Evolutionary conservation across 345 rosid species (phyloP), one percentile per base, ranked within the genome.

Genomic region (Bruguiera parviflora): DNA sequence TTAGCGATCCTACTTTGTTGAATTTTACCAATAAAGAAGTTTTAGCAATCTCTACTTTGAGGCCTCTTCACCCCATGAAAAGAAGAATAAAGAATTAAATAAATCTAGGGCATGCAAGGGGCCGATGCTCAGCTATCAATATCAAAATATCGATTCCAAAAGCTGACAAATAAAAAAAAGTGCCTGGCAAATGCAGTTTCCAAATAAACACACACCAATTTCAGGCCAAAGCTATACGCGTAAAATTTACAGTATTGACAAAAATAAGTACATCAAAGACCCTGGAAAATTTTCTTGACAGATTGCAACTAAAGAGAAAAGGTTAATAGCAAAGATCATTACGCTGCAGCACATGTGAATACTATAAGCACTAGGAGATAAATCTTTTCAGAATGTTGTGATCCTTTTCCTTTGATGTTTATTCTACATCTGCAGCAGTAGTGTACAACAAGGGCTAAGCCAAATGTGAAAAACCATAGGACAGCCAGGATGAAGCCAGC

Each of bases 291-390:
- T 5, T 58, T 61, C 28, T 33, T 1, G 18, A 27, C 29, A 15
- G 53, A 3, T 27, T 49, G 53, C 15, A 46, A 46, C 24, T 2
- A 47, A 7, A 24, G 52, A 59, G 28, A 47, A 66, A 53, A 51
- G 71, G 0, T 31, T 56, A 27, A 53, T 6, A 61, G 74, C 61
- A 69, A 25, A 74, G 85, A 81, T 66, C 9, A 76, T 88, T 95
- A 95, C 99, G 87, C 91, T 58, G 97, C 91, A 9, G 85, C 88
- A 76, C 83, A 87, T 0, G 99, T 95, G 84, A 95, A 95, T 39
- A 95, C 21, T 53, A 90, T 75, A 70, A 95, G 85, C 85, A 92
- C 65, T 64, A 95, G 77, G 64, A 92, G 85, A 75, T 86, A 92
- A 72, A 90, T 81, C 75, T 73, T 84, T 57, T 78, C 80, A 3